Evolutionary conservation across 176 grass and related monocot species (phyloP), one percentile per base, ranked within the genome.

Genomic region (Cymbopogon citratus): DNA sequence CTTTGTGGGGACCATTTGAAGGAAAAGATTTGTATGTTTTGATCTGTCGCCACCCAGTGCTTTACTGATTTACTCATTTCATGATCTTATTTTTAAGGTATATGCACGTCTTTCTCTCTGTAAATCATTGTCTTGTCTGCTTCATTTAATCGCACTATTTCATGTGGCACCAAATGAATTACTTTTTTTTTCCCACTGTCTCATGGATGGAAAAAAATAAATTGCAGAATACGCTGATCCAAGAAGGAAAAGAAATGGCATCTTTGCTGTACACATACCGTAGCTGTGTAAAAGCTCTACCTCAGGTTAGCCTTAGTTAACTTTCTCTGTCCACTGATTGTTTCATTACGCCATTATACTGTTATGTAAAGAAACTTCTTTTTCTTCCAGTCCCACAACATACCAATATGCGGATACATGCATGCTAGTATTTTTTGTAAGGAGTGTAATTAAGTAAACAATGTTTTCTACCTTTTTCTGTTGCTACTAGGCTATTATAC

Each of bases 231-330:
- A 64, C 67, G 31, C 72, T 98, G 86, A 90, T 93, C 78, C 92
- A 98, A 94, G 95, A 98, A 85, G 95, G 95, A 60, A 98, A 87
- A 73, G 95, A 98, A 90, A 98, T 98, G 95, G 82, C 95, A 52
- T 92, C 95, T 86, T 91, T 98, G 86, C 49, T 98, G 48, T 98
- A 98, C 76, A 98, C 95, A 82, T 98, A 98, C 73, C 95, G 95
- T 59, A 98, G 95, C 84, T 98, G 95, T 87, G 95, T 98, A 73
- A 98, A 98, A 91, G 95, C 95, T 3, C 88, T 98, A 83, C 95
- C 95, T 60, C 95, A 98, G 95, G 95, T 98, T 91, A 82, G 75
- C 34, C 77, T 83, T 61, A 77, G n/a, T 49, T 81, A 88, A 59
- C 60, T 88, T 70, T 78, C 72, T 75, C 57, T 61, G 60, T 68